These are phyloP conservation scores for Dryas drummondii DNA, from an alignment of 306 rosid species.

Conservation along the genomic window DNA sequence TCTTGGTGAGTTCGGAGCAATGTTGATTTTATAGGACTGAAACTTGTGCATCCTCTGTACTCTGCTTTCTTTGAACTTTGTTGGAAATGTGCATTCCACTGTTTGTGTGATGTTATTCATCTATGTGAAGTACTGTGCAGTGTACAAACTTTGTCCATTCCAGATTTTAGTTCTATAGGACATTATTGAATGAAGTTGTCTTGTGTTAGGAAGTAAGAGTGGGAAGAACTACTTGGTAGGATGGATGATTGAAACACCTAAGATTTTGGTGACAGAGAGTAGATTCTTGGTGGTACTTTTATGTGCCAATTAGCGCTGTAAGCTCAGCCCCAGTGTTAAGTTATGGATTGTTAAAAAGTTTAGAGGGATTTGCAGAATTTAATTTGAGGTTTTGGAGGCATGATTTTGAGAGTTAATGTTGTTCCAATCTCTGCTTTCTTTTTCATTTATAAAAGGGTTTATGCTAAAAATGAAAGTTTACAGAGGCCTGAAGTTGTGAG, in stretches of 20 bases:
- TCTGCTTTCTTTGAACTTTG: conserved; percentile 11
- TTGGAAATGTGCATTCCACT: neutral
- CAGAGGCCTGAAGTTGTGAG: neutral
- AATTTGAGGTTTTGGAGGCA: neutral
- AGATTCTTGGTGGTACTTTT: conserved; percentile 4
- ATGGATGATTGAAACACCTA: neutral
- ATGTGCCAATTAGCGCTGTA: neutral
- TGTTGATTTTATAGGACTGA: conserved; percentile 10
- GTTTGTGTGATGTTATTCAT: neutral
- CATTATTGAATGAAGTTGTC: neutral
- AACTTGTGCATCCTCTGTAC: conserved; percentile 12
- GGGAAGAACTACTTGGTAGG: neutral
- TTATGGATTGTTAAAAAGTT: neutral
- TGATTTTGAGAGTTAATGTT: neutral
- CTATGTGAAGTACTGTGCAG: neutral
- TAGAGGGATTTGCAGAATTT: conserved; percentile 12
- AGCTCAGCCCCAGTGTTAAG: neutral
- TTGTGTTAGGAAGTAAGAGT: neutral
- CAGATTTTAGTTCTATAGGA: neutral
- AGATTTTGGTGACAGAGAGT: conserved; percentile 6
- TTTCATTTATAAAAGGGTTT: neutral
- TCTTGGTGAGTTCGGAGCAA: conserved; percentile 66
- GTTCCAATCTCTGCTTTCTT: neutral
- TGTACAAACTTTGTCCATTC: neutral
- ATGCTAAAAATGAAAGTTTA: neutral